Evolutionary conservation across 768 basidiomycete genomes (phyloP), one percentile per base, ranked within the genome.

Genomic region (Pleurotus eryngii): DNA sequence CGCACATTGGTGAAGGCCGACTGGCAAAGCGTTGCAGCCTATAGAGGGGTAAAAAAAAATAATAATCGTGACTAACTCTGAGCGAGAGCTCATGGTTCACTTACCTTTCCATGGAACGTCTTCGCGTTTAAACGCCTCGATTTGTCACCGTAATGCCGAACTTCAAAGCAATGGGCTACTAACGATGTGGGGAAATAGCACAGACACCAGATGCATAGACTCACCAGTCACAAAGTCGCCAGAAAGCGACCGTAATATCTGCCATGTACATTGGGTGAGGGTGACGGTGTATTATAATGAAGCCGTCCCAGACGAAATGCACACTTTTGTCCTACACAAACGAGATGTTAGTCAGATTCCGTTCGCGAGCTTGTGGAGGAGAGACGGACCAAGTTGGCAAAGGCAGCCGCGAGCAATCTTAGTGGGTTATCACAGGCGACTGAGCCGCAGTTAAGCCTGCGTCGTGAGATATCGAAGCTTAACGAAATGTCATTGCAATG

Each of bases 71-170:
- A 35, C 30, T 9, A 3, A 11, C 11, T 3, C 30, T 11, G 9
- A 11, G 11, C 11, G 30, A 35, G 30, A 35, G 30, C 30, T 1
- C 11, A 9, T 11, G 30, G 11, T 35, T 35, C 14, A 46, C 50
- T 15, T 49, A 60, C 64, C 64, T 49, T 57, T 63, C 64, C 64
- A 65, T 20, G 49, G 46, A 47, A 65, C 1, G 64, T 65, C 20
- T 64, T 59, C 18, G 55, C 57, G 49, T 64, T 66, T 66, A 24
- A 35, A 66, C 4, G n/a, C 39, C 56, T 66, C 63, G 24, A 66
- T 62, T n/a, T 62, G 24, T 61, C 5, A 55, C 45, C 4, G 65
- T 64, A n/a, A 66, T 63, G 9, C 30, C n/a, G n/a, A n/a, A n/a
- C n/a, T n/a, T n/a, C n/a, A 37, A 18, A 6, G 57, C 65, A 30